phyloP scores from a whole-genome alignment of 2,329 filamentous ascomycete genomes.

The Arthrobotrys iridis region DNA sequence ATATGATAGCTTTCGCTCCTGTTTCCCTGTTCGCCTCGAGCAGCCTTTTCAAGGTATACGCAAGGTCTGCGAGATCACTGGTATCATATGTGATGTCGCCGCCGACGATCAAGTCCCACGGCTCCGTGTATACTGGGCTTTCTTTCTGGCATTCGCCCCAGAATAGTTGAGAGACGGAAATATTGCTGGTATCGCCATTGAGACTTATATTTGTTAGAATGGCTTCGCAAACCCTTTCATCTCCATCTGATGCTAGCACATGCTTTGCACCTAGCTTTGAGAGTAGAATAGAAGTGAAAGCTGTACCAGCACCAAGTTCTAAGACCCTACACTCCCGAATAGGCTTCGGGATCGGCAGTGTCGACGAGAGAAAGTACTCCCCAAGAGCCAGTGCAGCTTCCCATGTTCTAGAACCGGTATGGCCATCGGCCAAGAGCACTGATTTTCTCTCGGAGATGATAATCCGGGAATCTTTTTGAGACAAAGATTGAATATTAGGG shows the following conservation, averaged over 20 bases:
- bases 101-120: constrained; percentile 74
- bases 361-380: constrained; percentile 69
- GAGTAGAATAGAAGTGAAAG: constrained; percentile 78
- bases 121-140: constrained; percentile 61
- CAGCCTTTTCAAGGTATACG: constrained; percentile 72
- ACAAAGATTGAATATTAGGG: constrained; percentile 23
- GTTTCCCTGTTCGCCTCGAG: constrained; percentile 67
- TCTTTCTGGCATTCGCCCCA: constrained; percentile 58
- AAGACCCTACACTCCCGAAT: constrained; percentile 65
- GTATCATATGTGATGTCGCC: constrained; percentile 83
- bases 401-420: constrained; percentile 82
- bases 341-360: constrained; percentile 49
- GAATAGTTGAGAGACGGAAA: constrained; percentile 25
- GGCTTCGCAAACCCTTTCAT: constrained; percentile 74
- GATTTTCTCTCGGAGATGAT: constrained; percentile 69
- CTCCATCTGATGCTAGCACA: constrained; percentile 77
- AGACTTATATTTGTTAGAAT: constrained; percentile 75
- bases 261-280: constrained; percentile 71
- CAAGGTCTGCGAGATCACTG: constrained; percentile 70
- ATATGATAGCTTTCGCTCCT: constrained; percentile 70
- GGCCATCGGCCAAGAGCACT: constrained; percentile 75
- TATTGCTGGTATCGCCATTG: constrained; percentile 64
- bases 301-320: constrained; percentile 80
- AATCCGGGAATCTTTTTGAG: constrained; percentile 69
- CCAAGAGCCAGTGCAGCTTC: constrained; percentile 80